These are phyloP conservation scores for Tylopilus subfusipes DNA, from an alignment of 768 basidiomycete species.

Conservation along the genomic window DNA sequence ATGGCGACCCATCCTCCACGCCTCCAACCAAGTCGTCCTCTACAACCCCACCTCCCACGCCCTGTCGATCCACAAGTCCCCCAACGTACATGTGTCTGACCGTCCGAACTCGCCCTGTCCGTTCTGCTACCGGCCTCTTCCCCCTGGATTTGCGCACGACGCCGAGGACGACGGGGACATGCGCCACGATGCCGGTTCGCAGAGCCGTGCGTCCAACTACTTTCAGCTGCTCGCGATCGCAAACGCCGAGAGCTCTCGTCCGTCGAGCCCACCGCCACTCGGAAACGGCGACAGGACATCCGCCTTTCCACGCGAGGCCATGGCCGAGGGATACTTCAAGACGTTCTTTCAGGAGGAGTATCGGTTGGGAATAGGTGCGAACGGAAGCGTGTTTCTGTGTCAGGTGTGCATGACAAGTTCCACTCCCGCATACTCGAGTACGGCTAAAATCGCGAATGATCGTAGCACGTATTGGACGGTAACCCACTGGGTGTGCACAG, in stretches of 20 bases:
- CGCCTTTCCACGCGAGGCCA: conserved; percentile 62
- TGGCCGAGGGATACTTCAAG: conserved; percentile 92
- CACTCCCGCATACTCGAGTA: not conserved
- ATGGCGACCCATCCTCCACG: conserved; percentile 80
- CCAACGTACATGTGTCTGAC: conserved; percentile 23
- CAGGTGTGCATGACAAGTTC: conserved; percentile 52
- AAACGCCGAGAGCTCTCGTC: conserved; percentile 59
- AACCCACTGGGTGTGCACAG: conserved; percentile 63
- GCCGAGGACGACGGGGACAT: conserved; percentile 25
- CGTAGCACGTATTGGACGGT: conserved; percentile 80
- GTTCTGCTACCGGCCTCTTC: conserved; percentile 66
- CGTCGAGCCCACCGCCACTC: conserved; percentile 46
- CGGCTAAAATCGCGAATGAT: conserved; percentile 1
- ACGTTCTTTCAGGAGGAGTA: conserved; percentile 90
- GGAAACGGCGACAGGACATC: conserved; percentile 12
- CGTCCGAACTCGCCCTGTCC: conserved; percentile 49
- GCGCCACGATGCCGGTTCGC: conserved; percentile 39
- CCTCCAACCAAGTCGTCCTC: conserved; percentile 82
- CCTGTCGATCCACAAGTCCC: conserved; percentile 53
- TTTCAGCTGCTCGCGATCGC: conserved; percentile 73
- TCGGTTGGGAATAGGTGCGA: conserved; percentile 91
- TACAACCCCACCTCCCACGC: conserved; percentile 87
- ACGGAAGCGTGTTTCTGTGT: conserved; percentile 86
- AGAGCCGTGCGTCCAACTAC: conserved; percentile 66
- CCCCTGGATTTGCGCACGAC: conserved; percentile 38